These are phyloP conservation scores for Plenodomus tracheiphilus DNA, from an alignment of 2,329 filamentous ascomycete species.

Conservation along the genomic window DNA sequence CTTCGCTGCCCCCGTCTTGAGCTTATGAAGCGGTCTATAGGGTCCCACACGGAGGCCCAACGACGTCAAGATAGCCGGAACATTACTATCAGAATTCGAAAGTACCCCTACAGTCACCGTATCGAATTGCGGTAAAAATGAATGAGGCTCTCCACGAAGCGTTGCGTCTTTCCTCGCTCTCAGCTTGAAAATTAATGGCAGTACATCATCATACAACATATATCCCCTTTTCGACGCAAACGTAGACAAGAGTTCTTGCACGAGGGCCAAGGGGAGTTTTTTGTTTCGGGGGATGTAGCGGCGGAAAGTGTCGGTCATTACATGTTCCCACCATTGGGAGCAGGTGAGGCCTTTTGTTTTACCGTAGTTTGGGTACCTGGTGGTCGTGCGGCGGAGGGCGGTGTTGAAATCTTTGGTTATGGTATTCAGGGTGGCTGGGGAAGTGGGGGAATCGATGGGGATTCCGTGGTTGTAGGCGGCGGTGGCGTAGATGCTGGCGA, in stretches of 20 bases:
- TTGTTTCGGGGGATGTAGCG: too few relatives aligned
- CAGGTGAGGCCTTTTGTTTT: too few relatives aligned
- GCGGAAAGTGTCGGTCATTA: too few relatives aligned
- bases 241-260: constrained; percentile 53
- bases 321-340: too few relatives aligned
- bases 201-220: constrained; percentile 51
- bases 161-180: too few relatives aligned
- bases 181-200: constrained; percentile 51
- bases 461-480: constrained; percentile 58
- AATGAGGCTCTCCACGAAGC: too few relatives aligned
- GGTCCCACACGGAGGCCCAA: constrained; percentile 55
- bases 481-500: constrained; percentile 59
- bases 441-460: constrained; percentile 30
- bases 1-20: constrained; percentile 26
- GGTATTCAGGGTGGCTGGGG: too few relatives aligned
- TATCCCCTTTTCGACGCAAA: constrained; percentile 62
- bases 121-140: too few relatives aligned
- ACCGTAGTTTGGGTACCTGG: constrained; percentile 63
- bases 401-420: constrained; percentile 17
- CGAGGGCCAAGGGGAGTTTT: too few relatives aligned
- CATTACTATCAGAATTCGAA: constrained; percentile 66
- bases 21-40: constrained; percentile 15
- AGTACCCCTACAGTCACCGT: constrained; percentile 64
- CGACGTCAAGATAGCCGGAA: constrained; percentile 57
- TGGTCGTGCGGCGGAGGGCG: constrained; percentile 55